Percentiles rank a stretch among this genome's conserved stretches.
phyloP scores from a whole-genome alignment of 768 basidiomycete species.

The Steccherinum ochraceum region DNA sequence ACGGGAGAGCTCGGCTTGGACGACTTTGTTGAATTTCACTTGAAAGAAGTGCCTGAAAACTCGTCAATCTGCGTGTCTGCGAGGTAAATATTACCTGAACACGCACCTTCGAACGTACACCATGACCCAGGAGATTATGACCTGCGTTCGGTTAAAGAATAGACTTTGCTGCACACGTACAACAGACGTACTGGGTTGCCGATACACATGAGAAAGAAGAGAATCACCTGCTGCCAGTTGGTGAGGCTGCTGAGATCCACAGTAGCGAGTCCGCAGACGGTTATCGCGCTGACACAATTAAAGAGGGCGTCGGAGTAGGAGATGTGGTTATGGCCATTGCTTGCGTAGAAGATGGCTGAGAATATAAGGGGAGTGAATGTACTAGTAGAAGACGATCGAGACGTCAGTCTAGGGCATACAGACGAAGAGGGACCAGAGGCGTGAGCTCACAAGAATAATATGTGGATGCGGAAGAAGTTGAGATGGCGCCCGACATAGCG shows the following conservation, averaged over 20 bases:
- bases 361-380: conserved; percentile 74
- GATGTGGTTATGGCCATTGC: conserved; percentile 67
- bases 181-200: conserved; percentile 61
- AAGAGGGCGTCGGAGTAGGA: conserved; percentile 75
- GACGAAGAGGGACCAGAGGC: neutral
- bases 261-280: conserved; percentile 70
- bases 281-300: conserved; percentile 71
- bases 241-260: conserved; percentile 66
- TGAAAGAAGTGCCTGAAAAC: conserved; percentile 61
- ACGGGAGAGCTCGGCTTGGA: conserved; percentile 36
- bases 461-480: conserved; percentile 46
- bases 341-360: conserved; percentile 77
- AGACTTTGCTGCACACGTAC: neutral
- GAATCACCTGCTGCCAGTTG: conserved; percentile 58
- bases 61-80: neutral
- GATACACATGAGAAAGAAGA: conserved; percentile 75
- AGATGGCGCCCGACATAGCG: conserved; percentile 22
- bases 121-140: conserved; percentile 78
- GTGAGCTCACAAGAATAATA: conserved; percentile 33
- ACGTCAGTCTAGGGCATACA: neutral
- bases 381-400: conserved; percentile 29
- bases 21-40: conserved; percentile 54
- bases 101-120: conserved; percentile 66
- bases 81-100: neutral
- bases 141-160: conserved; percentile 34